Evolutionary conservation across 129 eudicot species (phyloP).

Genomic region (Smallanthus sonchifolius): DNA sequence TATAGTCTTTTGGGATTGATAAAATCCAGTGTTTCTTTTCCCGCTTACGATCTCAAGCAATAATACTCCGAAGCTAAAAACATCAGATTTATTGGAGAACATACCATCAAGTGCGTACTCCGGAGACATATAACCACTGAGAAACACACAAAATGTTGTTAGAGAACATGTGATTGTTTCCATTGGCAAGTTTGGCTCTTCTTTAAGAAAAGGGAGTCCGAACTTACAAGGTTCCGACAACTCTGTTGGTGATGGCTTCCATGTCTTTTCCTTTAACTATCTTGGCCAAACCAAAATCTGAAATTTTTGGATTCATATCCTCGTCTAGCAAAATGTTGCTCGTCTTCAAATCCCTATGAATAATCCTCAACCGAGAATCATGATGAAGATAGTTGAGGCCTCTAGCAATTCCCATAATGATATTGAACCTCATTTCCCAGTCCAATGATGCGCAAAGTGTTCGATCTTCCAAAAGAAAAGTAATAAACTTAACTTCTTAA

Average conservation of each 20-base stretch:
- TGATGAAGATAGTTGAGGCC: constrained; percentile 19
- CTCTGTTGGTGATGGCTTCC: constrained; percentile 27
- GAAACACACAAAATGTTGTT: background rate
- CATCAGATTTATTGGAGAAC: constrained; percentile 27
- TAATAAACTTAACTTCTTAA: no score
- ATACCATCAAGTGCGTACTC: constrained; percentile 31
- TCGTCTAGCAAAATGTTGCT: no score
- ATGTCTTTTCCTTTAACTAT: constrained; percentile 33
- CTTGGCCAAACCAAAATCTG: constrained; percentile 36
- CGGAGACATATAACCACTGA: constrained; percentile 35
- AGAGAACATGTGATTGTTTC: background rate
- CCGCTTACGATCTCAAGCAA: constrained; percentile 33
- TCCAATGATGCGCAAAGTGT: background rate
- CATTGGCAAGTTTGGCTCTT: no score
- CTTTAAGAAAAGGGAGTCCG: no score
- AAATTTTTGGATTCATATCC: constrained; percentile 34
- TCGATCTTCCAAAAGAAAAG: background rate
- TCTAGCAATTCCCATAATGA: constrained; percentile 15
- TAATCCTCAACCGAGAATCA: constrained; percentile 17
- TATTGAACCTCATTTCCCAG: constrained; percentile 7
- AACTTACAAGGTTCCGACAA: constrained; percentile 35
- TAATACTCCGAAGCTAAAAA: constrained; percentile 31
- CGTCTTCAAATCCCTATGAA: no score
- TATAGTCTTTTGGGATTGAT: constrained; percentile 3
- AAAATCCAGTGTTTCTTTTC: constrained; percentile 29